Evolutionary conservation across 441 rosid genomes (phyloP).

Genomic region (Brassica hybrid): DNA sequence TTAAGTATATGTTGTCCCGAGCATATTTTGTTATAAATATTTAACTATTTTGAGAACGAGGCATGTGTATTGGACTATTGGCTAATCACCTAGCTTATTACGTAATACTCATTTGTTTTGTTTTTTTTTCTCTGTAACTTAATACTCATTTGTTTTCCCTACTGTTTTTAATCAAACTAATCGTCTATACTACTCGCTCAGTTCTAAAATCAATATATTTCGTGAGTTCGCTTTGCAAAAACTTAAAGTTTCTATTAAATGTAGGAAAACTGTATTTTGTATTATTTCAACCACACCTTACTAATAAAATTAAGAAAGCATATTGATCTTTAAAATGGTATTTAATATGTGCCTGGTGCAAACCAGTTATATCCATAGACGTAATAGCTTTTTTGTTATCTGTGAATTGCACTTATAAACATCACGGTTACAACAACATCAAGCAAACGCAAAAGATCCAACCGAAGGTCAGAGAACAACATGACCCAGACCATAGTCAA

Average conservation of each 20-base stretch:
- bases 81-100: too few relatives aligned
- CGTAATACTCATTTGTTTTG: neutral
- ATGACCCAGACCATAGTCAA: neutral
- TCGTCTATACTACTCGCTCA: neutral
- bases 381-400: neutral
- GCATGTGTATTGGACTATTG: too few relatives aligned
- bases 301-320: neutral
- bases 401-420: neutral
- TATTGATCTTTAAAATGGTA: neutral
- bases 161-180: neutral
- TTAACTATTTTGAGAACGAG: too few relatives aligned
- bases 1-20: too few relatives aligned
- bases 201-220: neutral
- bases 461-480: neutral
- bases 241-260: neutral
- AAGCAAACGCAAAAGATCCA: neutral
- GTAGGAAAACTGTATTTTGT: neutral
- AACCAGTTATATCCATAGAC: neutral
- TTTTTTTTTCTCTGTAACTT: too few relatives aligned
- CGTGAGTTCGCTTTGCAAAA: neutral
- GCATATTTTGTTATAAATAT: too few relatives aligned
- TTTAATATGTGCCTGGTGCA: neutral
- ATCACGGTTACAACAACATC: conserved; percentile 2
- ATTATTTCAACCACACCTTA: neutral
- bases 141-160: neutral